phyloP scores from a whole-genome alignment of 352 stramenopile species.

The Blastocystis sp. region DNA sequence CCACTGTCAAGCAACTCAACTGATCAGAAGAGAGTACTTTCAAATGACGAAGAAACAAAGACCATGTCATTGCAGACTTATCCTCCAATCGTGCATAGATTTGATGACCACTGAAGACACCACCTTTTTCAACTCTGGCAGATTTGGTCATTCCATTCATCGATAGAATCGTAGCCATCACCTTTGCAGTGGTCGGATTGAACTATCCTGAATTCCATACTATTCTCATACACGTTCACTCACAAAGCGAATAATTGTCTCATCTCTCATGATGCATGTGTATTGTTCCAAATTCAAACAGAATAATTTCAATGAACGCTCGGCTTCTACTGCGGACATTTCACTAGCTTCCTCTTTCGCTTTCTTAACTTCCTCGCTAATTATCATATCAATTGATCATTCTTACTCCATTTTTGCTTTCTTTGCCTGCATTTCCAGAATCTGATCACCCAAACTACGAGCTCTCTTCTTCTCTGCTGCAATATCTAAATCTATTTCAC shows the following conservation, averaged over 20 bases:
- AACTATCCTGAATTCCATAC: not conserved
- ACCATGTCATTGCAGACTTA: not conserved
- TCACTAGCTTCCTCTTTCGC: not conserved
- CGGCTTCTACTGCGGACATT: not conserved
- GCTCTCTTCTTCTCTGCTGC: not conserved
- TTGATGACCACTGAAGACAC: slow-evolving; percentile 3
- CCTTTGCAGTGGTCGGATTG: not conserved
- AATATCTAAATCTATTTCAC: not conserved
- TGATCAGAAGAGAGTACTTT: not conserved
- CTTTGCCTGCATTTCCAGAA: slow-evolving; percentile 15
- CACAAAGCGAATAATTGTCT: slow-evolving; percentile 8
- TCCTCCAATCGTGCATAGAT: not conserved
- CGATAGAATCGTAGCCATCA: not conserved
- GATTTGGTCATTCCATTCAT: not conserved
- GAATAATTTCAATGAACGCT: slow-evolving; percentile 12
- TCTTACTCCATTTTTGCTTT: not conserved
- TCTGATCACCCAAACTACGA: not conserved
- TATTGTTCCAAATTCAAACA: slow-evolving; percentile 20
- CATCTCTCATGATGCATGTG: not conserved
- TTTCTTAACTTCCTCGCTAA: not conserved
- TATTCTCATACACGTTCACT: not conserved
- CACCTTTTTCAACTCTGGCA: not conserved
- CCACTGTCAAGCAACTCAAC: slow-evolving; percentile 11
- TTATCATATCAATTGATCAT: not conserved
- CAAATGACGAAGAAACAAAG: slow-evolving; percentile 10